Base-by-base conservation (phyloP, 257 asterid genomes). In the Ilex asprella region DNA sequence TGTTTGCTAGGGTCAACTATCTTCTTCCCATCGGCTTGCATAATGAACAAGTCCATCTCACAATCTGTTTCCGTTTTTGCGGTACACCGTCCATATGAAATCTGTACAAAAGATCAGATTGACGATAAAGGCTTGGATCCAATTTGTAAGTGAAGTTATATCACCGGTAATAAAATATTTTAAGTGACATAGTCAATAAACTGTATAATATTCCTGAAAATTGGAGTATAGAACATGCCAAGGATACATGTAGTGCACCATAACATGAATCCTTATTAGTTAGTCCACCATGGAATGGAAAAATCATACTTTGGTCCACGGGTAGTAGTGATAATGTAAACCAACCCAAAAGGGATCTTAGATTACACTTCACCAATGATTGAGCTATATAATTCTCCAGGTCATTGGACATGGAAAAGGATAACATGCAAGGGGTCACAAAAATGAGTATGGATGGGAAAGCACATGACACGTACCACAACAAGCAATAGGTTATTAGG, bases 21-120 rank as follows among this genome's bases (percentile, higher is more conserved):
- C 84, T 91, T 91, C 85, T 81, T 88, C 13, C 94, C 91, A 70
- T 91, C 94, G 7, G 80, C 84, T 72, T 91, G 95, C 94, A 84
- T 81, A 70, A 91, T 77, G 60, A 91, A 91, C 30, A 91, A 76
- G 66, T 91, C 98, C 63, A 91, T 64, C 75, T 91, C 98, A 59
- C 95, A 88, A 30, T 75, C 82, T 54, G 75, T 39, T 59, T 79
- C 75, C 55, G 77, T 80, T 78, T 88, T 82, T 0, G 70, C 64
- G 12, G 84, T 76, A 70, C 80, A 74, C 32, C 96, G 94, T 6
- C 96, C 98, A 54, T 91, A 88, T 2, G 98, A 88, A 71, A 91
- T 76, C 96, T 88, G 76, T 62, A 5, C 41, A 35, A 35, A 7
- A 3, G 41, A 35, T 35, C 2, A 3, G 41, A 35, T 35, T 35